Percentiles rank a stretch among this genome's conserved stretches.
phyloP scores from a whole-genome alignment of 108 stramenopile species.

The Skeletonema grethae region DNA sequence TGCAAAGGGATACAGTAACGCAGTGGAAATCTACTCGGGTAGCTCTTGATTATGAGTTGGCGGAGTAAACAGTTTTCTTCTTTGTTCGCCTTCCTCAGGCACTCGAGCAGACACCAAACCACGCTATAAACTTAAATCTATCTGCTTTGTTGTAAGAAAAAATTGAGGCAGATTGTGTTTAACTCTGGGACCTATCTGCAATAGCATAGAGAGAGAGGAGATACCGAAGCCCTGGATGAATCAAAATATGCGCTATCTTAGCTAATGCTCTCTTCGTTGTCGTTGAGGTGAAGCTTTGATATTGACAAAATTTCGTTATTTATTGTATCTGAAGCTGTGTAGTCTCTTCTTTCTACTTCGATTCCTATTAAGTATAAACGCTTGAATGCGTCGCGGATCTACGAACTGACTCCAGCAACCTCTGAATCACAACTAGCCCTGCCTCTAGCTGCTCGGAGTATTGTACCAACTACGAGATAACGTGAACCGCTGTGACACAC shows the following conservation, averaged over 20 bases:
- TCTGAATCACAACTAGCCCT: conserved; percentile 5
- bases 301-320: neutral
- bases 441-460: neutral
- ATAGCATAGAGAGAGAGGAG: too few species aligned
- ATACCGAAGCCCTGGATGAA: conserved; percentile 47
- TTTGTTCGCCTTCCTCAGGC: too few species aligned
- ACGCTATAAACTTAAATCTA: neutral
- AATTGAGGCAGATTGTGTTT: conserved; percentile 1
- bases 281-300: neutral
- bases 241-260: conserved; percentile 42
- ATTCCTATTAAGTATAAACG: neutral
- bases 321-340: neutral
- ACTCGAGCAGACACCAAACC: neutral
- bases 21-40: conserved; percentile 26
- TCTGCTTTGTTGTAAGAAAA: neutral
- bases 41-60: neutral
- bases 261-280: neutral
- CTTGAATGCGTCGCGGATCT: neutral
- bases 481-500: too few species aligned
- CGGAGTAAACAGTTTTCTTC: neutral
- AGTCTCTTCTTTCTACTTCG: neutral
- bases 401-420: neutral
- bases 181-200: too few species aligned
- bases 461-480: too few species aligned
- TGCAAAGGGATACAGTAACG: conserved; percentile 53